Conservation (phyloP, 1,284 basidiomycete genomes). For the Mrakiaceae sp. region DNA sequence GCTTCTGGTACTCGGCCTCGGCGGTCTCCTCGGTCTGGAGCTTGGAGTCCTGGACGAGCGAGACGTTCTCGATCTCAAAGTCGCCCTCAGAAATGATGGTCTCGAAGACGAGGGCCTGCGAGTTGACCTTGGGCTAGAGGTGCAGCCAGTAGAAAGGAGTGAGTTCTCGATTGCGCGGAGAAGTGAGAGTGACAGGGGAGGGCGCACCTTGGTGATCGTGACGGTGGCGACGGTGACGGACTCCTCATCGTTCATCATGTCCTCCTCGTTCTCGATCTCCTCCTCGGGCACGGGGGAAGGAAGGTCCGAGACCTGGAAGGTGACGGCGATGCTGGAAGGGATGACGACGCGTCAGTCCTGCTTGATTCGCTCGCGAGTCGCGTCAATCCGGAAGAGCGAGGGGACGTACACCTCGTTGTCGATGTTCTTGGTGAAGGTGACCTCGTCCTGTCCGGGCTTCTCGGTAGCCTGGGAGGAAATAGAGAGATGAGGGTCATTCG, state of each 20-base stretch:
- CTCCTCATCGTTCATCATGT: neutral
- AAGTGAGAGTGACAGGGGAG: too few species aligned
- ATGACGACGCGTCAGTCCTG: neutral
- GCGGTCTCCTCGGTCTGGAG: constrained; percentile 1
- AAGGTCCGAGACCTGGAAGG: neutral
- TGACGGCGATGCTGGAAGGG: constrained; percentile 5
- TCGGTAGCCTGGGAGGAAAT: neutral
- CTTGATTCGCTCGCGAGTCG: too few species aligned
- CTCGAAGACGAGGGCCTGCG: constrained; percentile 3
- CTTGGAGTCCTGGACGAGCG: constrained; percentile 4
- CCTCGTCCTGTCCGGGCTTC: constrained; percentile 7
- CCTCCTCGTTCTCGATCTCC: constrained; percentile 9
- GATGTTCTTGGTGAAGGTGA: constrained; percentile 12
- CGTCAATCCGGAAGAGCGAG: neutral
- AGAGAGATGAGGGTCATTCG: neutral
- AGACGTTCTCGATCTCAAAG: constrained; percentile 12
- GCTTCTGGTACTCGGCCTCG: constrained; percentile 1
- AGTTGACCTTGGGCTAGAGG: neutral
- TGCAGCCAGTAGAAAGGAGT: neutral
- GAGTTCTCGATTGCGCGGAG: neutral
- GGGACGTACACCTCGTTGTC: constrained; percentile 13
- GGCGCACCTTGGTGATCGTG: constrained; percentile 5
- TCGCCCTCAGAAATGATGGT: constrained; percentile 2
- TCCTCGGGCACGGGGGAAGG: neutral
- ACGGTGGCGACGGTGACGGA: neutral